Evolutionary conservation across 1,284 basidiomycete species (phyloP).

Genomic region (Boletus hoseneyae): DNA sequence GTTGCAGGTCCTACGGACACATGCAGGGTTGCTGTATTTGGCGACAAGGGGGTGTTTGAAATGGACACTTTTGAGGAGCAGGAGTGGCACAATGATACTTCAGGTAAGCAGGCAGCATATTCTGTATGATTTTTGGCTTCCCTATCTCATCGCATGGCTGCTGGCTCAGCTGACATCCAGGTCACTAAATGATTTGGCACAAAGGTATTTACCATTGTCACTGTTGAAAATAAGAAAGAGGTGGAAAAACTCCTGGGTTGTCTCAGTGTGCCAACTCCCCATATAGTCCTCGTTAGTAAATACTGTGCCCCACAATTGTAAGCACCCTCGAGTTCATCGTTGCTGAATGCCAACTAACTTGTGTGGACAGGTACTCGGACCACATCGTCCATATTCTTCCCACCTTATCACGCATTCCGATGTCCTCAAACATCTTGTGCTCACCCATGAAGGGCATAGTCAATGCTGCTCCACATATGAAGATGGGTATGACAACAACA

Average conservation of each 20-base stretch:
- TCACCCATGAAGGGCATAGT: too few relatives aligned
- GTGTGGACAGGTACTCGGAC: constrained; percentile 26
- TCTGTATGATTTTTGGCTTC: constrained; percentile 4
- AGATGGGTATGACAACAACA: too few relatives aligned
- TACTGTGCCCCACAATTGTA: constrained; percentile 32
- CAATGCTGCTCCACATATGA: too few relatives aligned
- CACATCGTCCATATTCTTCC: too few relatives aligned
- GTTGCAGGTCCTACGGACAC: constrained; percentile 9
- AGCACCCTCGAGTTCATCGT: neutral
- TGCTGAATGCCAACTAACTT: constrained; percentile 1
- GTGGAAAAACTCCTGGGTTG: constrained; percentile 11
- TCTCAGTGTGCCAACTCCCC: constrained; percentile 10
- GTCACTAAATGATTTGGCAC: constrained; percentile 20
- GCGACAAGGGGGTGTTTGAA: constrained; percentile 15
- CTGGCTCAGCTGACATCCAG: constrained; percentile 20
- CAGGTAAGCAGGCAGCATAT: constrained; percentile 12
- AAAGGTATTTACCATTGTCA: constrained; percentile 15
- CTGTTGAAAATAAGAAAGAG: constrained; percentile 15
- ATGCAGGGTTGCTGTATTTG: constrained; percentile 22
- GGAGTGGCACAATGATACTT: constrained; percentile 22
- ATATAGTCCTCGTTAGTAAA: constrained; percentile 15
- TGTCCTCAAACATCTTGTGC: too few relatives aligned
- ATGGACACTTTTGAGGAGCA: constrained; percentile 19
- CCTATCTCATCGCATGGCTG: constrained; percentile 8
- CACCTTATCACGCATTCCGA: too few relatives aligned